Evolutionary conservation across 192 early-diverging fungal genomes (phyloP).

Genomic region (Radiomyces spectabilis): DNA sequence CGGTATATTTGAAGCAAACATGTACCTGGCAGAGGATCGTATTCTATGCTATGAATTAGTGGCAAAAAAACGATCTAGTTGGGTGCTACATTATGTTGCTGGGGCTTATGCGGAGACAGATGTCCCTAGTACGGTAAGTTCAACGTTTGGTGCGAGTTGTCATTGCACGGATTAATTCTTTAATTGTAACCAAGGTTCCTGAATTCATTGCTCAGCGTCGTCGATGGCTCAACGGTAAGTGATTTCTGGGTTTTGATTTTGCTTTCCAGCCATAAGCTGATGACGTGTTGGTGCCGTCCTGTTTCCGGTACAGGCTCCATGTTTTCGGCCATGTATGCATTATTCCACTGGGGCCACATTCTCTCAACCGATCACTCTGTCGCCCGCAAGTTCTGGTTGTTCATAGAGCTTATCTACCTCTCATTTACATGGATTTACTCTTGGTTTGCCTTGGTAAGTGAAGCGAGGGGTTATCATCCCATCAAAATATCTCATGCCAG

Average conservation of each 20-base stretch:
- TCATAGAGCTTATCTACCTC: conserved; percentile 63
- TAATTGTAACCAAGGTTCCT: conserved; percentile 33
- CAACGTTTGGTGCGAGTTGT: too few species aligned
- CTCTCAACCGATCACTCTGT: conserved; percentile 43
- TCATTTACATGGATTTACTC: conserved; percentile 61
- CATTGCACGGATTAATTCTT: too few species aligned
- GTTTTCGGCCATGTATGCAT: conserved; percentile 66
- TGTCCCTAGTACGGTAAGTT: conserved; percentile 57
- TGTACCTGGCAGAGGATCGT: conserved; percentile 83
- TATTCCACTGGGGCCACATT: conserved; percentile 52
- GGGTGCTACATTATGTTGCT: conserved; percentile 69
- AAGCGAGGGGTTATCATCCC: not conserved
- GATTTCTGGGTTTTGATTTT: not conserved
- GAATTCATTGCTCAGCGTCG: conserved; percentile 76
- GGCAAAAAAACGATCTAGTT: conserved; percentile 57
- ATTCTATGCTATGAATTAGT: conserved; percentile 83
- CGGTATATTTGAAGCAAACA: conserved; percentile 68
- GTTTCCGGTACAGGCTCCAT: too few species aligned
- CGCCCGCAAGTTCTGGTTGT: conserved; percentile 46
- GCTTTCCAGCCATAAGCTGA: too few species aligned
- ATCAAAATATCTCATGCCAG: too few species aligned
- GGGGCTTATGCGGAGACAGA: conserved; percentile 74
- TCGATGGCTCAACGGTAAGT: conserved; percentile 68
- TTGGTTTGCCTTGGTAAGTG: conserved; percentile 69
- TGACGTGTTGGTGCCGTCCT: too few species aligned